Evolutionary conservation across 192 early-diverging fungal genomes (phyloP).

Genomic region (Gaertneriomyces sp.): DNA sequence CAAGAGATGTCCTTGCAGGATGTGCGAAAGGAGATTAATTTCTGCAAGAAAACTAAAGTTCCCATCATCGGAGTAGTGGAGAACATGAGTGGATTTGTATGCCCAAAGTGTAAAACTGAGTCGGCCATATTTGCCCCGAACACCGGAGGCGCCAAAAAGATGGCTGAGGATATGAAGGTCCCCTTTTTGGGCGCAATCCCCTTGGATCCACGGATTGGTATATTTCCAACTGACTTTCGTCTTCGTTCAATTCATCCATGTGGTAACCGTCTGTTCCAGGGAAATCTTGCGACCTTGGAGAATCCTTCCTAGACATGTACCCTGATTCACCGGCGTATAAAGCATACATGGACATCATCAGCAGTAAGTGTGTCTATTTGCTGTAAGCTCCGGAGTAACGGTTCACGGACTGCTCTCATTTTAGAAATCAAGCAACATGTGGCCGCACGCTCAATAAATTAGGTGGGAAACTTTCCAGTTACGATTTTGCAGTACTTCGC

Average conservation of each 20-base stretch:
- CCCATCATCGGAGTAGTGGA: constrained; percentile 50
- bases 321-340: constrained; percentile 78
- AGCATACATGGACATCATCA: constrained; percentile 44
- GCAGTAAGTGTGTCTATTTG: constrained; percentile 9
- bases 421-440: too few species aligned
- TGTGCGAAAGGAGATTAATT: constrained; percentile 57
- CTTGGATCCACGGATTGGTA: constrained; percentile 75
- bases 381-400: too few species aligned
- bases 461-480: too few species aligned
- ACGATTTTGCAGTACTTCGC: too few species aligned
- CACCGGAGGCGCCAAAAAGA: constrained; percentile 81
- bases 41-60: constrained; percentile 53
- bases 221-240: neutral
- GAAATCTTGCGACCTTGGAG: constrained; percentile 80
- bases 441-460: too few species aligned
- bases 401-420: too few species aligned
- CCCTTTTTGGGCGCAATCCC: constrained; percentile 89
- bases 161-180: constrained; percentile 81
- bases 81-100: constrained; percentile 55
- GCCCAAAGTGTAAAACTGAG: constrained; percentile 61
- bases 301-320: constrained; percentile 84
- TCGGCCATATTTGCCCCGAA: constrained; percentile 81
- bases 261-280: constrained; percentile 28
- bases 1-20: constrained; percentile 68
- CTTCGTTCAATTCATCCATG: neutral